These are phyloP conservation scores for Clausena lansium DNA, from an alignment of 345 rosid genomes.

Conservation along the genomic window DNA sequence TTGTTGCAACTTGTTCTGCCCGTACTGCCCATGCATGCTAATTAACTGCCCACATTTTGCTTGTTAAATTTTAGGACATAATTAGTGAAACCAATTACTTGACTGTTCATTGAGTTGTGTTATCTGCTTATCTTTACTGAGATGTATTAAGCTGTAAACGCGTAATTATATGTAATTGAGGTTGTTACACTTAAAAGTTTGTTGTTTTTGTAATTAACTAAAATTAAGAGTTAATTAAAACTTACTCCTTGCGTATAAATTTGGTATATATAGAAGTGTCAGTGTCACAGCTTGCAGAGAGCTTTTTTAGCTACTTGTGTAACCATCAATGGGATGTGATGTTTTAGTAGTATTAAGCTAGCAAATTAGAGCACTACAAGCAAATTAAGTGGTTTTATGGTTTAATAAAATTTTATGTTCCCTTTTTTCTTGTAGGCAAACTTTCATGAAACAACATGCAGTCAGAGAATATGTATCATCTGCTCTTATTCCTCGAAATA, in stretches of 20 bases:
- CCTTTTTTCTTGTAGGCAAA: too few relatives aligned
- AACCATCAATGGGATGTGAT: background rate
- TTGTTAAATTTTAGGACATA: constrained; percentile 3
- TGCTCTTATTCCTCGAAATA: too few relatives aligned
- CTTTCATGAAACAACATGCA: too few relatives aligned
- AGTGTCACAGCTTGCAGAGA: background rate
- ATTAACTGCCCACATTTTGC: background rate
- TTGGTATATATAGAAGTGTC: background rate
- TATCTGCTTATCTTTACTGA: constrained; percentile 3
- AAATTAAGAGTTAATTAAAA: background rate
- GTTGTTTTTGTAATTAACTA: background rate
- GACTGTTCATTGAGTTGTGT: constrained; percentile 10
- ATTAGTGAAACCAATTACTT: background rate
- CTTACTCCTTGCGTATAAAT: background rate
- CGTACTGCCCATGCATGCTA: constrained; percentile 3
- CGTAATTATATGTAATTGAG: background rate
- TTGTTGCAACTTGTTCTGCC: constrained; percentile 17
- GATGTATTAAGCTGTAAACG: constrained; percentile 23
- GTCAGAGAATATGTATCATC: too few relatives aligned
- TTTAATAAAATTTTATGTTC: too few relatives aligned
- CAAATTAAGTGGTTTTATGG: too few relatives aligned
- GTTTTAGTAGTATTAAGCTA: too few relatives aligned
- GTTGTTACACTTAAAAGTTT: background rate
- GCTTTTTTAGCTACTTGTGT: background rate
- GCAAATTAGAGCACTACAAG: too few relatives aligned